Percentiles rank a stretch among this genome's conserved stretches.
Evolutionary conservation across 1,139 yeast species (phyloP).

Genomic region (Suzukiozyma palmioleophila): DNA sequence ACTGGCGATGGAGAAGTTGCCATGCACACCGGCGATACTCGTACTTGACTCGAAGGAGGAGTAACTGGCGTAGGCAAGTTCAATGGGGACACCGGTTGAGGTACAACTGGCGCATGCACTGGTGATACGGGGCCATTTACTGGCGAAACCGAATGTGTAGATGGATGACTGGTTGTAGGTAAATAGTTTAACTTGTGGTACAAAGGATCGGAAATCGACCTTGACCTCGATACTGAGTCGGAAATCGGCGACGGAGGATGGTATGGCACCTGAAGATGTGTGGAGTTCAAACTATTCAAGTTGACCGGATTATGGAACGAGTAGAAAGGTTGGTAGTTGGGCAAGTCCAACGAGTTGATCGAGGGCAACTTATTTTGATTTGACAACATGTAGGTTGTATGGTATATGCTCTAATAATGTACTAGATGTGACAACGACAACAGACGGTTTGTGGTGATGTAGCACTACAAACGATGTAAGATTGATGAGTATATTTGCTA

Average conservation of each 20-base stretch:
- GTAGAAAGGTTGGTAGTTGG: conserved; percentile 1
- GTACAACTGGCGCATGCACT: background rate
- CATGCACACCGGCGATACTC: too few species aligned
- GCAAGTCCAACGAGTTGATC: conserved; percentile 9
- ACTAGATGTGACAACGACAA: too few species aligned
- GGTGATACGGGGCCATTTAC: background rate
- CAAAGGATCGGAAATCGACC: background rate
- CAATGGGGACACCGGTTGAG: background rate
- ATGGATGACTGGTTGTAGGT: background rate
- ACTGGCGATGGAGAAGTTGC: background rate
- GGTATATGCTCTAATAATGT: too few species aligned
- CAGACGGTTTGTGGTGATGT: too few species aligned
- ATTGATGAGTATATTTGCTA: too few species aligned
- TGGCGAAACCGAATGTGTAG: background rate
- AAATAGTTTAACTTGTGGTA: conserved; percentile 1
- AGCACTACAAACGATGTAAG: too few species aligned
- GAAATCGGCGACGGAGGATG: background rate
- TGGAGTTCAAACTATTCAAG: background rate
- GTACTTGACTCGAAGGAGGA: too few species aligned
- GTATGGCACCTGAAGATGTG: background rate
- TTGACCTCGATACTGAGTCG: background rate
- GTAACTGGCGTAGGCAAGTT: background rate
- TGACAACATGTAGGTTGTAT: background rate
- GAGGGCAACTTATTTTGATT: conserved; percentile 8
- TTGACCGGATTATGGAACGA: background rate